A percentile compares a stretch with the other conserved stretches of the same genome.
These are phyloP conservation scores for Actinidia chinensis DNA, from an alignment of 179 eudicot genomes.

Conservation along the genomic window DNA sequence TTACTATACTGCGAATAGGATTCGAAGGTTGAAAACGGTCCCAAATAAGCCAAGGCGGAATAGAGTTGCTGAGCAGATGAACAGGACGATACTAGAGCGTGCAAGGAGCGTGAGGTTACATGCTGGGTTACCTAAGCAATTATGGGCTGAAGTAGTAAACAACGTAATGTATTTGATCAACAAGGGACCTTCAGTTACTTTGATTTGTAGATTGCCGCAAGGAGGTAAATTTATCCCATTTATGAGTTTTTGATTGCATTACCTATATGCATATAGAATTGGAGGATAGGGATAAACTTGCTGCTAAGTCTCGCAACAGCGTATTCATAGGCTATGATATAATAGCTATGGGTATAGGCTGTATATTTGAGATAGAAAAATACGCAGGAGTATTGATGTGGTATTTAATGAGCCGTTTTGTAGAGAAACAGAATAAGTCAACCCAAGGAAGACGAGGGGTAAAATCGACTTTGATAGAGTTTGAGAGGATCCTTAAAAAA, in stretches of 20 bases:
- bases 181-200: neutral
- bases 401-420: neutral
- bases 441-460: neutral
- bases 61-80: neutral
- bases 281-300: neutral
- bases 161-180: neutral
- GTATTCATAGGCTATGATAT: constrained; percentile 7
- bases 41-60: too few species aligned
- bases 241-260: neutral
- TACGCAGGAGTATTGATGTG: neutral
- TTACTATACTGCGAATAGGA: neutral
- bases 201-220: neutral
- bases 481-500: neutral
- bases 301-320: neutral
- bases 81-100: neutral
- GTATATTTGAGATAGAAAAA: neutral
- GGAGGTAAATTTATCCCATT: neutral
- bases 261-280: neutral
- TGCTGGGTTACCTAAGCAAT: neutral
- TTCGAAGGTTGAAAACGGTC: too few species aligned
- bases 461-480: neutral
- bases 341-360: neutral
- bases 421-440: neutral
- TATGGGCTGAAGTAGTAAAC: neutral
- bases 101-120: neutral